Percentiles rank a stretch among this genome's conserved stretches.
Evolutionary conservation across 441 rosid genomes (phyloP).

Genomic region (Dalechampia spathulata): DNA sequence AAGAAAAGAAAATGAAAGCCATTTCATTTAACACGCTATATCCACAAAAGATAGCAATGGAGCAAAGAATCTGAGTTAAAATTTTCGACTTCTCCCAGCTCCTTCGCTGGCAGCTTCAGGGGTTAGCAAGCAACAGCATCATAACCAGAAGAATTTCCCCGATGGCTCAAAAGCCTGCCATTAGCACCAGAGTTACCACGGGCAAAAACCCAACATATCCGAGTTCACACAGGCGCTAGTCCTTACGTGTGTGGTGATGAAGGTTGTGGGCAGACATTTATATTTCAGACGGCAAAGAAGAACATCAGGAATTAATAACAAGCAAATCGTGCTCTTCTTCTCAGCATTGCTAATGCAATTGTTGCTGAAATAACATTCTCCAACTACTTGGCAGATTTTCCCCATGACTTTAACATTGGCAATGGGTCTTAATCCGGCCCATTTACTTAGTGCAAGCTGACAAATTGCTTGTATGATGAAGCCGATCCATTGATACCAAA

Average conservation of each 20-base stretch:
- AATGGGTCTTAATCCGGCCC: conserved; percentile 25
- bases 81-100: too few relatives aligned
- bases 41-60: too few relatives aligned
- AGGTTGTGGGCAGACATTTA: conserved; percentile 92
- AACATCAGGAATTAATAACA: conserved; percentile 41
- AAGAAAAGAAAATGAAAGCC: too few relatives aligned
- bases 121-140: too few relatives aligned
- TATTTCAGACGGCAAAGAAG: conserved; percentile 97
- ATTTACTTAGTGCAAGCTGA: conserved; percentile 14
- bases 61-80: too few relatives aligned
- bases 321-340: neutral
- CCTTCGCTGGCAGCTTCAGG: too few relatives aligned
- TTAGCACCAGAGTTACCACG: too few relatives aligned
- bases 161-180: too few relatives aligned
- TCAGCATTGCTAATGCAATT: conserved; percentile 37
- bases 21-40: too few relatives aligned
- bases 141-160: too few relatives aligned
- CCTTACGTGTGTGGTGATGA: conserved; percentile 81
- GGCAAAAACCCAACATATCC: conserved; percentile 92
- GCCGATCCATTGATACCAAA: conserved; percentile 7
- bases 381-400: too few relatives aligned
- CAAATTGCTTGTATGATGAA: conserved; percentile 16
- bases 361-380: conserved; percentile 32
- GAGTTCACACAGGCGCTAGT: conserved; percentile 99
- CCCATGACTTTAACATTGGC: conserved; percentile 25